Conservation (phyloP, 768 basidiomycete species). For the Lyophyllum semitale region DNA sequence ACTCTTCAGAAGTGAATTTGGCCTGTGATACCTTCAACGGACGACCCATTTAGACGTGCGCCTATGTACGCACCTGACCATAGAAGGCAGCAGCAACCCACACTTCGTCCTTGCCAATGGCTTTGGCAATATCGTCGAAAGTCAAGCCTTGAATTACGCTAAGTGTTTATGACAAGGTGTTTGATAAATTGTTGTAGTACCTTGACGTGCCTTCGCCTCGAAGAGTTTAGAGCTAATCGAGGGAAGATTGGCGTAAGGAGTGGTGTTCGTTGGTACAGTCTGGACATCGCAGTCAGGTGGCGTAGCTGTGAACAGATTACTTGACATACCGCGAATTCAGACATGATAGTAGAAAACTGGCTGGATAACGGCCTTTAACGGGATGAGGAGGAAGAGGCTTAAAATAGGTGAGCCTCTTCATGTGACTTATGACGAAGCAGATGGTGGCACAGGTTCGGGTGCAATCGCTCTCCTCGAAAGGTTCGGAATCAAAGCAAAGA, state of each 20-base stretch:
- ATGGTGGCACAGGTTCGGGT: no score
- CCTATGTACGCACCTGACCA: constrained; percentile 54
- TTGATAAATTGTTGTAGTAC: constrained; percentile 26
- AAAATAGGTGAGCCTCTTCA: no score
- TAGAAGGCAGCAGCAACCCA: constrained; percentile 86
- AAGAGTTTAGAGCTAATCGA: constrained; percentile 51
- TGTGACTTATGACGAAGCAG: no score
- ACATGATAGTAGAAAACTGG: constrained; percentile 28
- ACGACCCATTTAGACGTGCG: background rate
- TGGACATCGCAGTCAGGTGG: constrained; percentile 15
- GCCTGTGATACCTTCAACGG: constrained; percentile 43
- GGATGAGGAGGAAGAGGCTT: no score
- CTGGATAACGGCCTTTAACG: no score
- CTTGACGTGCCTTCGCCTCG: constrained; percentile 69
- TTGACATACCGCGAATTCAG: constrained; percentile 26
- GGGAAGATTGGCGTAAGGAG: constrained; percentile 54
- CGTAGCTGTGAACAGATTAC: background rate
- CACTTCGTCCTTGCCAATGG: constrained; percentile 72
- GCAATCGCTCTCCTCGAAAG: background rate
- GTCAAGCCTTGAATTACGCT: constrained; percentile 48
- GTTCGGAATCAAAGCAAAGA: background rate
- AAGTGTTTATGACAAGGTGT: background rate
- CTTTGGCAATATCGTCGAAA: constrained; percentile 68
- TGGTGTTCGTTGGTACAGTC: constrained; percentile 42
- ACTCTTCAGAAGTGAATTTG: constrained; percentile 63